Evolutionary conservation across 2,329 filamentous ascomycete species (phyloP).

Genomic region (Apiospora hydei): DNA sequence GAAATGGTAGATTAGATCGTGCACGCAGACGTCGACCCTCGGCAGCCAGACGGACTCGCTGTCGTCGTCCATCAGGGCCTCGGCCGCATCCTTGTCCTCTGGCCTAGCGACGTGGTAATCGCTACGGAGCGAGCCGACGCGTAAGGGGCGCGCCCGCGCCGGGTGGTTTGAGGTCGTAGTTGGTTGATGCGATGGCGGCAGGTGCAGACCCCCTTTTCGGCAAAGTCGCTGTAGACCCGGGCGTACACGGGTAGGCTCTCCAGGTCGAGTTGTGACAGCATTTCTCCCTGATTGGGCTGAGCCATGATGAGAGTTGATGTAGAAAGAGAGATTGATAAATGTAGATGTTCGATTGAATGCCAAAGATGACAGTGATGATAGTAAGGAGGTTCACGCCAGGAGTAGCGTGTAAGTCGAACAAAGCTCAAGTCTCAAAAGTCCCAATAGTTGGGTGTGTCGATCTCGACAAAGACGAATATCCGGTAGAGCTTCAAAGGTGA

Average conservation of each 20-base stretch:
- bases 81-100: neutral
- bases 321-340: neutral
- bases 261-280: too few species aligned
- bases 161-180: too few species aligned
- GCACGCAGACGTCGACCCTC: neutral
- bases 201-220: neutral
- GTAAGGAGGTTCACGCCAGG: too few species aligned
- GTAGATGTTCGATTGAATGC: too few species aligned
- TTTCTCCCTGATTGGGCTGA: too few species aligned
- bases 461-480: too few species aligned
- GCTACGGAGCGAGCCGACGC: neutral
- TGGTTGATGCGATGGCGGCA: too few species aligned
- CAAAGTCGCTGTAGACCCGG: neutral
- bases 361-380: too few species aligned
- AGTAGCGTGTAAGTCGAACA: neutral
- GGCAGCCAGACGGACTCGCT: neutral
- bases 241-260: neutral
- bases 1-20: neutral
- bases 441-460: too few species aligned
- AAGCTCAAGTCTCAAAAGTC: neutral
- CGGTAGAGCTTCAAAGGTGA: too few species aligned
- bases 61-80: neutral
- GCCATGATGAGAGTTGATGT: neutral
- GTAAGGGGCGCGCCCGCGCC: neutral
- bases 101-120: neutral